Evolutionary conservation across 345 rosid species (phyloP), one percentile per base, ranked within the genome.

Genomic region (Ceriops tagal): DNA sequence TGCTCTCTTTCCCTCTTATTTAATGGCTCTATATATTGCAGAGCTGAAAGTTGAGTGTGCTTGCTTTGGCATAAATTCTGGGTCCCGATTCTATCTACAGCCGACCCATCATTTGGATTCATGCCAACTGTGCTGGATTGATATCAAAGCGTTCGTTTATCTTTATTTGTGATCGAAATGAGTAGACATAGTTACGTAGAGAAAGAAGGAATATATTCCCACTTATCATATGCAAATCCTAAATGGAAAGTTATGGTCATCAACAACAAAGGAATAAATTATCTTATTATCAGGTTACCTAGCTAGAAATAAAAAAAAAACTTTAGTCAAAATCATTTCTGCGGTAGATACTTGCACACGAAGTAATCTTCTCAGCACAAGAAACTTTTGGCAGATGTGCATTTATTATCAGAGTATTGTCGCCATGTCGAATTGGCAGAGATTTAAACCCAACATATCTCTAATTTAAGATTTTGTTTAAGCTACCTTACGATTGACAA

Each of bases 1-100:
- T 37, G 61, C 60, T 51, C 8, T 51, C 6, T 49, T 43, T 43
- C 49, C 4, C 19, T 43, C 49, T 43, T 43, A 43, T 3, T 43
- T 13, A 28, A 19, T 0, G 34, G 46, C 31, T 16, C 26, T 24
- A 24, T 47, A 52, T 49, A 21, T 56, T 28, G 8, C 58, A 43
- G 52, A 11, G 26, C 20, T 37, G 65, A 59, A 21, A 53, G n/a
- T 19, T 55, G 55, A 22, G 24, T 57, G 70, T 64, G 26, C 26
- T 56, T 49, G 74, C 83, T 81, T 83, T 77, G 71, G 88, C 68
- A 81, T 76, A 79, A 71, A 73, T 84, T 75, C 79, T 73, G 15
- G 77, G 67, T 37, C 64, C 66, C 59, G 77, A 79, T 79, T 71
- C 87, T 52, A 53, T 75, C 69, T 53, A 21, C 74, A 65, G 55